Conservation (phyloP, 2,329 filamentous ascomycete species). For the Monilinia polystroma region DNA sequence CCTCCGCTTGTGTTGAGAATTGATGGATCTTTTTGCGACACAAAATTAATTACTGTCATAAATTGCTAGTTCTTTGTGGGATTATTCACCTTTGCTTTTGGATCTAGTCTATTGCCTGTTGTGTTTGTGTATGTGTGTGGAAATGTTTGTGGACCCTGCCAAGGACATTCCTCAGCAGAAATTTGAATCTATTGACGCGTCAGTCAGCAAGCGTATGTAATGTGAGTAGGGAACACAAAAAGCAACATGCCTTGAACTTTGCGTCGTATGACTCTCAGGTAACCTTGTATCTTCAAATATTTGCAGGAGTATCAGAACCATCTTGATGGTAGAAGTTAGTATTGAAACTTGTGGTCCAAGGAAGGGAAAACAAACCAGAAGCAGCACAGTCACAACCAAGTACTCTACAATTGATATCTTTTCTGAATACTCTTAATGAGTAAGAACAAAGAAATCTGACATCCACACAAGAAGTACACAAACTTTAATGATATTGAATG, state of each 20-base stretch:
- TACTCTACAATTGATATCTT: background rate
- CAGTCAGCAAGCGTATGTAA: background rate
- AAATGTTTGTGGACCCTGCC: background rate
- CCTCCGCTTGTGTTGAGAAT: background rate
- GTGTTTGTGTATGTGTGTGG: background rate
- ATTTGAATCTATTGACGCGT: background rate
- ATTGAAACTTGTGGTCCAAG: background rate
- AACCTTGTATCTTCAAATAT: background rate
- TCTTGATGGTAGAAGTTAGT: background rate
- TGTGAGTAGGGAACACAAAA: background rate
- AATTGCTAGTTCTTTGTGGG: background rate
- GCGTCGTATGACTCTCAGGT: background rate
- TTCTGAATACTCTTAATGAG: background rate
- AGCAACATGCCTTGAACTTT: background rate
- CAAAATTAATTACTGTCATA: background rate
- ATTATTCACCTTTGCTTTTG: background rate
- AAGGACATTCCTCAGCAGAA: background rate
- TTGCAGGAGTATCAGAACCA: background rate
- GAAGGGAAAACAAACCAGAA: background rate
- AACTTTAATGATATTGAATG: background rate
- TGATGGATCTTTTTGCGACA: background rate
- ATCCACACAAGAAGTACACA: background rate
- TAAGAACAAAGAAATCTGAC: background rate
- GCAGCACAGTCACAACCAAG: background rate
- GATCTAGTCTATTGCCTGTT: background rate